These are phyloP conservation scores for Aeschynomene evenia DNA, from an alignment of 306 rosid genomes.

Conservation along the genomic window DNA sequence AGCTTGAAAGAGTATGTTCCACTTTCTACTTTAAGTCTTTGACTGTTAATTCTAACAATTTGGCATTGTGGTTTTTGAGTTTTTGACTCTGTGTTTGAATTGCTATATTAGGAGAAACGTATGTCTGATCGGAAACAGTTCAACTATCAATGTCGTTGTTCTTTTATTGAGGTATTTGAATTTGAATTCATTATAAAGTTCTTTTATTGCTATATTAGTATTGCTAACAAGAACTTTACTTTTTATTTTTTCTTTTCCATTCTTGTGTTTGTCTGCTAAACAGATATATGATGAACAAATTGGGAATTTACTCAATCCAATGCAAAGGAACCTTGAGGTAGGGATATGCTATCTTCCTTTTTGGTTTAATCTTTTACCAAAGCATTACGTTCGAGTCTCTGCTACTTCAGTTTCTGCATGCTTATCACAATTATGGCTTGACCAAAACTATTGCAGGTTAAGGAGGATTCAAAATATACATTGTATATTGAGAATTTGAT, in stretches of 20 bases:
- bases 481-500: slow-evolving; percentile 75
- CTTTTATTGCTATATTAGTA: neutral
- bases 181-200: slow-evolving; percentile 3
- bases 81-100: slow-evolving; percentile 36
- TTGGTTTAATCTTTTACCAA: neutral
- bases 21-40: neutral
- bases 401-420: slow-evolving; percentile 4
- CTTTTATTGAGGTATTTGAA: slow-evolving; percentile 75
- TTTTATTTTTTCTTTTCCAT: neutral
- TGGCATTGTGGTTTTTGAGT: neutral
- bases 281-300: slow-evolving; percentile 42
- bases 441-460: slow-evolving; percentile 54
- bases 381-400: slow-evolving; percentile 2
- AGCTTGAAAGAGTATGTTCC: slow-evolving; percentile 72
- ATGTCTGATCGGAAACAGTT: slow-evolving; percentile 62
- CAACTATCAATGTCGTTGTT: slow-evolving; percentile 86
- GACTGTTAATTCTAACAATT: slow-evolving; percentile 1
- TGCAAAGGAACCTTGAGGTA: slow-evolving; percentile 78
- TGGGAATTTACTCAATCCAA: slow-evolving; percentile 45
- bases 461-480: slow-evolving; percentile 69
- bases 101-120: slow-evolving; percentile 58
- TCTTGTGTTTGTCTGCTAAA: neutral
- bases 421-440: slow-evolving; percentile 14
- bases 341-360: slow-evolving; percentile 17
- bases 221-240: too few species aligned